A percentile compares a stretch with the other conserved stretches of the same genome.
Conservation (phyloP, 2,329 filamentous ascomycete genomes). For the Laburnicola sp. region DNA sequence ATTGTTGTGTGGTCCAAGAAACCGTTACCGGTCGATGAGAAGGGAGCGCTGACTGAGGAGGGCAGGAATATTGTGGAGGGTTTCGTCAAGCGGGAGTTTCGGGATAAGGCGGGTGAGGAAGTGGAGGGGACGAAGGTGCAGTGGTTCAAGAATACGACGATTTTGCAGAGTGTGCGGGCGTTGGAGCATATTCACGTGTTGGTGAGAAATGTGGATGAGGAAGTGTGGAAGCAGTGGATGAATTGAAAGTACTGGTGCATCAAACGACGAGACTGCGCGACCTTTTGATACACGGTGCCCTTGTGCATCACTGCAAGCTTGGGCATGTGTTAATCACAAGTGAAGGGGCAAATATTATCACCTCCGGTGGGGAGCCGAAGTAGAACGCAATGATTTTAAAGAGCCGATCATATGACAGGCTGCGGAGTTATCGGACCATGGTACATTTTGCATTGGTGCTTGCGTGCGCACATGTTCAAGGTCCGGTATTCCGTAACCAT, state of each 20-base stretch:
- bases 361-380: too few species aligned
- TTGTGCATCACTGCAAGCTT: too few species aligned
- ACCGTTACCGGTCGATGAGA: constrained; percentile 34
- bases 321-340: too few species aligned
- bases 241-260: constrained; percentile 11
- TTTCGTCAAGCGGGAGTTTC: constrained; percentile 52
- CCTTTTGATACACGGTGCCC: too few species aligned
- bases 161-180: constrained; percentile 63
- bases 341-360: too few species aligned
- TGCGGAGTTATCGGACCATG: too few species aligned
- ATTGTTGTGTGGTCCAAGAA: constrained; percentile 58
- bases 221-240: constrained; percentile 30
- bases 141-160: constrained; percentile 69
- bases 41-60: constrained; percentile 37
- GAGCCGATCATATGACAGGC: too few species aligned
- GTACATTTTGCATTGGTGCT: too few species aligned
- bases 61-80: constrained; percentile 33
- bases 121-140: constrained; percentile 53
- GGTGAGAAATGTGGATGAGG: constrained; percentile 70
- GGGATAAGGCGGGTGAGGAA: constrained; percentile 43
- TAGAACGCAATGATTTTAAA: too few species aligned
- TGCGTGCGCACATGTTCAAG: too few species aligned
- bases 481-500: too few species aligned
- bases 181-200: constrained; percentile 76
- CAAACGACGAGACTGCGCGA: too few species aligned